These are phyloP conservation scores for Saccharomycopsis capsularis DNA, from an alignment of 805 yeast species.

Conservation along the genomic window DNA sequence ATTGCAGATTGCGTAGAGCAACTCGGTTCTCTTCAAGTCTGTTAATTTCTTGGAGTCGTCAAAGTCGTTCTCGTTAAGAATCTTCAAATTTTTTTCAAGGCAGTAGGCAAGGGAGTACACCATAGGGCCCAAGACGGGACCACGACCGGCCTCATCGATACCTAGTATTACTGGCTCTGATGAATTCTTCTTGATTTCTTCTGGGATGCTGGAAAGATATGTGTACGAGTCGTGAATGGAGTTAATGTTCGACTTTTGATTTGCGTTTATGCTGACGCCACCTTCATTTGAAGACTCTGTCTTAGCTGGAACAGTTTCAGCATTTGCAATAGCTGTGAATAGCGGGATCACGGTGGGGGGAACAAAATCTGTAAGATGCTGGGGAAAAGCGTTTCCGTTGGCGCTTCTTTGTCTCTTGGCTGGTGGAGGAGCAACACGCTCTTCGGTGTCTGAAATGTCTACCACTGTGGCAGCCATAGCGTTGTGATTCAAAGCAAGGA, in stretches of 20 bases:
- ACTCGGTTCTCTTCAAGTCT: conserved; percentile 55
- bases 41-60: conserved; percentile 89
- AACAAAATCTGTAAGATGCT: conserved; percentile 1
- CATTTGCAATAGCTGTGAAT: background rate
- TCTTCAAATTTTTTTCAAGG: conserved; percentile 41
- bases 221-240: conserved; percentile 19
- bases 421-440: background rate
- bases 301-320: background rate
- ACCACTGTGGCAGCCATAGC: background rate
- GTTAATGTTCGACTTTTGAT: background rate
- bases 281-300: background rate
- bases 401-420: background rate
- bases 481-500: too few relatives aligned
- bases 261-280: too few relatives aligned
- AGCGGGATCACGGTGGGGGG: conserved; percentile 8
- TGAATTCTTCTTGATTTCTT: background rate
- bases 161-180: conserved; percentile 46
- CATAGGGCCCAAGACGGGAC: conserved; percentile 98
- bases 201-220: conserved; percentile 19
- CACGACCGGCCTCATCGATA: conserved; percentile 98
- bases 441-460: background rate
- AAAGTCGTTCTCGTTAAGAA: conserved; percentile 57
- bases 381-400: conserved; percentile 3
- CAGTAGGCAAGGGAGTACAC: conserved; percentile 89
- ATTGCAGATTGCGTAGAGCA: conserved; percentile 59